Evolutionary conservation across 495 filamentous ascomycete genomes (phyloP).

Genomic region (Daldinia decipiens): DNA sequence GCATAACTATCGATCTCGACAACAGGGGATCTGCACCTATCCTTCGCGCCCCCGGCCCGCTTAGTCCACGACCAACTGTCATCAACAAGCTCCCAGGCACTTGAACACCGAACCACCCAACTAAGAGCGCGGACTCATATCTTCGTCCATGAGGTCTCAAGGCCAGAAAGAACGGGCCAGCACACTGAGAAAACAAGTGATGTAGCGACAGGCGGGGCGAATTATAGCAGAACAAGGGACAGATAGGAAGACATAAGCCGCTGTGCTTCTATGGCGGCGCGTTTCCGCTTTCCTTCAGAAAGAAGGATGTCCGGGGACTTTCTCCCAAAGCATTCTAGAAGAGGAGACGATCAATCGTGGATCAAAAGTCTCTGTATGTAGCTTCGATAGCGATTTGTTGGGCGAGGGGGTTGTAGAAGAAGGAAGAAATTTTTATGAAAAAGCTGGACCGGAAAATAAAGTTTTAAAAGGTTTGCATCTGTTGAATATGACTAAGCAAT

Average conservation of each 20-base stretch:
- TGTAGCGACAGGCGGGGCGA: conserved; percentile 55
- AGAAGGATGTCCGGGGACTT: conserved; percentile 98
- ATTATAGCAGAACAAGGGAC: conserved; percentile 68
- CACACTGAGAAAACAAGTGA: conserved; percentile 37
- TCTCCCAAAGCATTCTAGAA: conserved; percentile 88
- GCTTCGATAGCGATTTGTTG: conserved; percentile 99
- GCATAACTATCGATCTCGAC: conserved; percentile 98
- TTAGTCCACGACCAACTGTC: conserved; percentile 50
- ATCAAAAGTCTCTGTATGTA: conserved; percentile 82
- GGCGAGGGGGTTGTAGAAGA: conserved; percentile 80
- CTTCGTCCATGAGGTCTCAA: conserved; percentile 75
- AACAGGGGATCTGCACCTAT: conserved; percentile 68
- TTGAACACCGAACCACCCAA: conserved; percentile 49
- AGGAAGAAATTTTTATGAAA: conserved; percentile 49
- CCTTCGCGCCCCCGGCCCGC: conserved; percentile 51
- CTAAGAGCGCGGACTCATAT: conserved; percentile 82
- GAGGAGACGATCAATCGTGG: conserved; percentile 49
- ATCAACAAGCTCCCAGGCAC: conserved; percentile 53
- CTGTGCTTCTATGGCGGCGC: conserved; percentile 99
- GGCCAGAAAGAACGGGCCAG: conserved; percentile 41
- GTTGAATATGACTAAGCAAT: background rate
- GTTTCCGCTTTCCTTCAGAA: conserved; percentile 81
- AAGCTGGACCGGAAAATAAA: conserved; percentile 10
- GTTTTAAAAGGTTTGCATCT: background rate
- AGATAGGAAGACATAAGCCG: conserved; percentile 66